phyloP scores from a whole-genome alignment of 2,329 filamentous ascomycete genomes.

The Pseudogymnoascus sp. region DNA sequence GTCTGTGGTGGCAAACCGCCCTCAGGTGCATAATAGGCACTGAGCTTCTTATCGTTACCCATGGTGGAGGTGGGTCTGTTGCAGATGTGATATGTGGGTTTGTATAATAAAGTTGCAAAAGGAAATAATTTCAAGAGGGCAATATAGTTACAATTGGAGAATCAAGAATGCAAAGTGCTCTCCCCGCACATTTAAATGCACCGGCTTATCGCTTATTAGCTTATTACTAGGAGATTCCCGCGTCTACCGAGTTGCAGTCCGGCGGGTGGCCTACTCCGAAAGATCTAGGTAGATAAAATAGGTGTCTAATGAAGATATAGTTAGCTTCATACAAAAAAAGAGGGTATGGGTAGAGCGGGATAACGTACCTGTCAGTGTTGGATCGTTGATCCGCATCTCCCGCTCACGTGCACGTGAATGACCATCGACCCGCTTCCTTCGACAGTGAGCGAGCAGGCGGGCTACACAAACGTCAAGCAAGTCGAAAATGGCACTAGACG shows the following conservation, averaged over 20 bases:
- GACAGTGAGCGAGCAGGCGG: not conserved
- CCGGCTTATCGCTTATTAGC: not conserved
- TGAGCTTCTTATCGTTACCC: conserved; percentile 5
- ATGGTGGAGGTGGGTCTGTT: not conserved
- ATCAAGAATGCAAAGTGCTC: not conserved
- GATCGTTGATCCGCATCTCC: too few species aligned
- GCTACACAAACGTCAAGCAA: not conserved
- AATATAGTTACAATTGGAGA: not conserved
- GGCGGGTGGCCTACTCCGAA: too few species aligned
- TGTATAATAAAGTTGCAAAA: not conserved
- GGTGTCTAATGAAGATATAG: too few species aligned
- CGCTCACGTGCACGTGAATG: not conserved
- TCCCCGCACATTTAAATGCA: not conserved
- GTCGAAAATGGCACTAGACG: not conserved
- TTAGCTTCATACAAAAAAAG: too few species aligned
- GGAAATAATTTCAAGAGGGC: not conserved
- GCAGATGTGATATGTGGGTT: not conserved
- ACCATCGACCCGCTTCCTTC: not conserved
- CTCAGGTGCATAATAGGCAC: conserved; percentile 1
- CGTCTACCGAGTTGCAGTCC: too few species aligned
- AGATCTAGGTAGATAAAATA: too few species aligned
- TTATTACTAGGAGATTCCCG: too few species aligned
- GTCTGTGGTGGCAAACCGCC: conserved; percentile 6
- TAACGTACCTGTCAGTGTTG: too few species aligned
- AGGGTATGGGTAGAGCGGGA: too few species aligned